Conservation (phyloP, 2,329 filamentous ascomycete species). For the Bipolaris bicolor region DNA sequence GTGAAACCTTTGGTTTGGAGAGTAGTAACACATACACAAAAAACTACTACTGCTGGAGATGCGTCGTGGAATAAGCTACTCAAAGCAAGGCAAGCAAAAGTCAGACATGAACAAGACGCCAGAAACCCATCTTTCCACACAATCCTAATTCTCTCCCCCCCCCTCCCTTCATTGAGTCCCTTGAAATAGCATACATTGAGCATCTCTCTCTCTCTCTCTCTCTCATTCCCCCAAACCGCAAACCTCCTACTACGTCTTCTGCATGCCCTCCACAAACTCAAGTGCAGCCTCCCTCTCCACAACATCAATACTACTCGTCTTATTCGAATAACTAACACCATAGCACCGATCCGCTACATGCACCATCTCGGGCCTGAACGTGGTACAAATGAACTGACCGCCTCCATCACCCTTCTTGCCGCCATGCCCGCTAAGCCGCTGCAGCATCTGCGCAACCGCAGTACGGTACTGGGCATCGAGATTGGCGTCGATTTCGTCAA, state of each 20-base stretch:
- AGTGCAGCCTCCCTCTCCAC: slow-evolving; percentile 86
- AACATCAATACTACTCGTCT: slow-evolving; percentile 92
- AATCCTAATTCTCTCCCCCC: not conserved
- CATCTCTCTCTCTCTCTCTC: too few species aligned
- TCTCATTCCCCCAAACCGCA: not conserved
- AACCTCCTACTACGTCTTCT: slow-evolving; percentile 34
- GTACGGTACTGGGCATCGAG: slow-evolving; percentile 97
- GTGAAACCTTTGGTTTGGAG: too few species aligned
- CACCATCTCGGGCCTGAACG: slow-evolving; percentile 96
- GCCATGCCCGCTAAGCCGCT: slow-evolving; percentile 57
- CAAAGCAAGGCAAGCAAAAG: not conserved
- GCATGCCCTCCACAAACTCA: slow-evolving; percentile 91
- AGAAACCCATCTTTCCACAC: not conserved
- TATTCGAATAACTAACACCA: slow-evolving; percentile 88
- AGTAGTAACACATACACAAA: too few species aligned
- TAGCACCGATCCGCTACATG: slow-evolving; percentile 97
- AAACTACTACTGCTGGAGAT: not conserved
- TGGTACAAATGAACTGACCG: slow-evolving; percentile 96
- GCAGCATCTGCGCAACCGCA: slow-evolving; percentile 86
- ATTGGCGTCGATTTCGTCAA: slow-evolving; percentile 98
- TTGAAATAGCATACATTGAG: not conserved
- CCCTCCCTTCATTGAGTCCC: too few species aligned
- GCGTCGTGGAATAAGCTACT: not conserved
- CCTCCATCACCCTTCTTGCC: slow-evolving; percentile 53
- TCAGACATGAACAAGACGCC: not conserved